These are phyloP conservation scores for Spergularia marina DNA, from an alignment of 148 eudicot genomes.

Conservation along the genomic window DNA sequence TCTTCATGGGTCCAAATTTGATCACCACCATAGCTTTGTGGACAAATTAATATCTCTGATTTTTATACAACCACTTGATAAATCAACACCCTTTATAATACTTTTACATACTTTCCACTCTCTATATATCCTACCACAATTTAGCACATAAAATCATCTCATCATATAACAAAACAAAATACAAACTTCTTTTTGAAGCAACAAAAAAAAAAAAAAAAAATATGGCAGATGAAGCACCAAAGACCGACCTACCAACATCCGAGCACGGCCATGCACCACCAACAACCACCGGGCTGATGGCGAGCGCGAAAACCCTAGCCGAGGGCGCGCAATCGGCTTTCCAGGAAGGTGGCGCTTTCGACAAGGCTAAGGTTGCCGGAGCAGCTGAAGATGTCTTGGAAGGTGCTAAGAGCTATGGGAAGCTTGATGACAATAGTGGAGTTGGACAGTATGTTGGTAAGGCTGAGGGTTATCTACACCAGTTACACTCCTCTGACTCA, in stretches of 20 bases:
- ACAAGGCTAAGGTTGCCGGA: slow-evolving; percentile 44
- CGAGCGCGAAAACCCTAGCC: slow-evolving; percentile 48
- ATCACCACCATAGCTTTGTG: slow-evolving; percentile 11
- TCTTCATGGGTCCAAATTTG: slow-evolving; percentile 1
- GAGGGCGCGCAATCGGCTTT: slow-evolving; percentile 41
- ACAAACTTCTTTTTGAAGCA: too few species aligned
- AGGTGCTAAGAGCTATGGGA: slow-evolving; percentile 40
- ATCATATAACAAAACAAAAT: neutral
- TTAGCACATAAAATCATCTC: neutral
- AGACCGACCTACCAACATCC: neutral
- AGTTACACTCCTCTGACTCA: slow-evolving; percentile 18
- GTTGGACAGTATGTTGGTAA: slow-evolving; percentile 41
- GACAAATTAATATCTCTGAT: neutral
- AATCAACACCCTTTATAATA: too few species aligned
- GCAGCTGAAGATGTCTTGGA: slow-evolving; percentile 51
- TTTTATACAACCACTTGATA: slow-evolving; percentile 11
- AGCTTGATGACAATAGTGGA: slow-evolving; percentile 36
- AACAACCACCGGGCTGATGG: slow-evolving; percentile 35
- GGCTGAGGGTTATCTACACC: slow-evolving; percentile 52
- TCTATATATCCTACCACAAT: neutral
- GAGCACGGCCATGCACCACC: slow-evolving; percentile 13
- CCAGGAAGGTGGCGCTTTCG: slow-evolving; percentile 27
- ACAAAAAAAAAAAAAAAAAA: neutral
- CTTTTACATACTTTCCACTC: neutral
- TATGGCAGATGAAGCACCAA: slow-evolving; percentile 21